Conservation (phyloP, 306 rosid species). For the Gillenia trifoliata region DNA sequence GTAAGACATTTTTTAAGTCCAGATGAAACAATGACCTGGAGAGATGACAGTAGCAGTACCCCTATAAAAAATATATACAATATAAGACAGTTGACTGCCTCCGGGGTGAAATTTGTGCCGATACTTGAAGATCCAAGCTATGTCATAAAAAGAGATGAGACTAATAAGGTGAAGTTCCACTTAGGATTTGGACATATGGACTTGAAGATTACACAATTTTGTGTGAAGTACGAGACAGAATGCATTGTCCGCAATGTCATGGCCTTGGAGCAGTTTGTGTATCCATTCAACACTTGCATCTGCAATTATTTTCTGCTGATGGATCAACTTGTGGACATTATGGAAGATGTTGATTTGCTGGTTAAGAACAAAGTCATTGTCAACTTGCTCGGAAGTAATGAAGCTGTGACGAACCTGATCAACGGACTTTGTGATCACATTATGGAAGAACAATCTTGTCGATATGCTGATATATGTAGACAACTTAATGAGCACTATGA, state of each 20-base stretch:
- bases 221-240: background rate
- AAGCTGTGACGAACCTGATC: slow-evolving; percentile 36
- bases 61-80: background rate
- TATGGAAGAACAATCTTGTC: slow-evolving; percentile 18
- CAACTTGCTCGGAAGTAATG: slow-evolving; percentile 43
- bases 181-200: background rate
- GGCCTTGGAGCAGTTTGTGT: slow-evolving; percentile 54
- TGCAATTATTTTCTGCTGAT: slow-evolving; percentile 40
- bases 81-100: background rate
- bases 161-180: background rate
- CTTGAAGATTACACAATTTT: background rate
- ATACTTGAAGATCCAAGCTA: background rate
- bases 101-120: slow-evolving; percentile 2
- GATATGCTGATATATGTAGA: slow-evolving; percentile 5
- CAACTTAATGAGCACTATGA: slow-evolving; percentile 32
- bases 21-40: background rate
- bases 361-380: slow-evolving; percentile 36
- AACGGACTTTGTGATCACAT: slow-evolving; percentile 38
- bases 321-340: slow-evolving; percentile 39
- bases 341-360: slow-evolving; percentile 43
- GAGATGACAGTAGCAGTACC: background rate
- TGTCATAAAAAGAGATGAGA: background rate
- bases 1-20: slow-evolving; percentile 39
- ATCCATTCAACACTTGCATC: slow-evolving; percentile 31
- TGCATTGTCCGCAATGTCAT: slow-evolving; percentile 38